Evolutionary conservation across 495 filamentous ascomycete species (phyloP), one percentile per base, ranked within the genome.

Genomic region (Trypethelium eluteriae): DNA sequence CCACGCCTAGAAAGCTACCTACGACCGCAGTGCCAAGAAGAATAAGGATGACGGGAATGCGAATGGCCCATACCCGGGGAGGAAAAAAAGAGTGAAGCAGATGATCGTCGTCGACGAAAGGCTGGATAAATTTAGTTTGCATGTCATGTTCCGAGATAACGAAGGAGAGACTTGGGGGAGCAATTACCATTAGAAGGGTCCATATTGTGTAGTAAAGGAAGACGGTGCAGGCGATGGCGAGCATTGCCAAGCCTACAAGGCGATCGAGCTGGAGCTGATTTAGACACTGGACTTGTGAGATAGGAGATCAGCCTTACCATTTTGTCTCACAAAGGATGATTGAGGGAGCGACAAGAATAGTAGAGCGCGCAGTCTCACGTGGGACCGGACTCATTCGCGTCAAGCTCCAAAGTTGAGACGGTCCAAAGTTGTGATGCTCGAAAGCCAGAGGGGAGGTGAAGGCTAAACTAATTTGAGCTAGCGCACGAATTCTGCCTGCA

Each of bases 151-250:
- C 34, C 34, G 64, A 39, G 53, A 65, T 36, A 63, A 49, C 35
- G 39, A 46, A 39, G 36, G 62, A 36, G 16, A 39, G 2, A 39
- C 38, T 39, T 18, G 47, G 44, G 41, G 39, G 12, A 49, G 71
- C 18, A 14, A 59, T 35, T 84, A 96, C 94, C 90, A 99, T 97
- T 64, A 97, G 83, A 65, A 99, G 81, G 3, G 94, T 98, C 94
- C 94, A 99, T 72, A 96, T 85, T 18, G 92, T 95, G 80, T 99
- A 99, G 84, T 99, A 99, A 69, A 96, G 86, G 78, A 99, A 99
- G 79, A 99, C 91, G 76, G 88, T 86, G 70, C 92, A 89, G 75
- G 94, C 92, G 82, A 88, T 86, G 82, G 96, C 86, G 79, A 99
- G 90, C 94, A 99, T 99, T 82, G 87, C 89, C 82, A 95, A 86